Conservation (phyloP, 106 monocot species). For the Ottelia alismoides region DNA sequence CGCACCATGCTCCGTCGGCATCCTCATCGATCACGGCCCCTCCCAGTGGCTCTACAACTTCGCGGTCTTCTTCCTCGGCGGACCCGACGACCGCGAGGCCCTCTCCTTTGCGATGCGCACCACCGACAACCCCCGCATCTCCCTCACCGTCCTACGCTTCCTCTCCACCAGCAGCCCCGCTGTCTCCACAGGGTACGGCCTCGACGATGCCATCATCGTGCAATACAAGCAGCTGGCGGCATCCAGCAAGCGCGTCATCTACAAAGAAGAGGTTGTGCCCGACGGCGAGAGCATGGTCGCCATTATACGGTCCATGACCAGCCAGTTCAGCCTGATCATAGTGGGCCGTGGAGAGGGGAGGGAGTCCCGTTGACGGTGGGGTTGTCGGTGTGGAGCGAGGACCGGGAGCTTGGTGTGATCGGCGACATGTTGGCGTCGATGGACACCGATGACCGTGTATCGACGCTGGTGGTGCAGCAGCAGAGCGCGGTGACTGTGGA, state of each 20-base stretch:
- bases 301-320: conserved; percentile 31
- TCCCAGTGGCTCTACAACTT: conserved; percentile 13
- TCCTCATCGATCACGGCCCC: conserved; percentile 15
- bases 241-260: conserved; percentile 23
- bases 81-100: conserved; percentile 65
- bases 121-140: conserved; percentile 20
- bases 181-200: conserved; percentile 10
- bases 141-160: conserved; percentile 47
- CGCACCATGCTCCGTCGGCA: conserved; percentile 51
- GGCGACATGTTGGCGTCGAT: conserved; percentile 49
- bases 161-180: neutral
- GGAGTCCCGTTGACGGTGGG: conserved; percentile 32
- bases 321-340: conserved; percentile 33
- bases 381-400: conserved; percentile 60
- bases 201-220: conserved; percentile 8
- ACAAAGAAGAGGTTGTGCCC: conserved; percentile 38
- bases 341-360: conserved; percentile 38
- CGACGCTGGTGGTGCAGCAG: conserved; percentile 54
- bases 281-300: conserved; percentile 40
- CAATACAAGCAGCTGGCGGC: conserved; percentile 14
- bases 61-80: conserved; percentile 62
- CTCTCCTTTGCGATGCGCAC: conserved; percentile 38
- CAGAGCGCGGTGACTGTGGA: too few relatives aligned
- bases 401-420: conserved; percentile 46
- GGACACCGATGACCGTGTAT: conserved; percentile 24